phyloP scores from a whole-genome alignment of 805 yeast species.

The Grigorovia yakushimaensis region DNA sequence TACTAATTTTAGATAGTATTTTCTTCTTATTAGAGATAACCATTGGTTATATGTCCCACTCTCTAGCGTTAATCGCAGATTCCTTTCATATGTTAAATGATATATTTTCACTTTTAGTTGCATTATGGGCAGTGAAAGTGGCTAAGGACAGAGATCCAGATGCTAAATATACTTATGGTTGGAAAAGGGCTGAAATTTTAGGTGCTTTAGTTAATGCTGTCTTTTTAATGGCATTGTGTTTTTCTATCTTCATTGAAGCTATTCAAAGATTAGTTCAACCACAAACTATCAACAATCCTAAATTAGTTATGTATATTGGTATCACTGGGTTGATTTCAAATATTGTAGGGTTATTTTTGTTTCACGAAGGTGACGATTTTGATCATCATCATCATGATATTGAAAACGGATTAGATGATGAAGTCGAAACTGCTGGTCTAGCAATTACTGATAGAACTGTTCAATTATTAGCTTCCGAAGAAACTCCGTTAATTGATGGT shows the following conservation, averaged over 20 bases:
- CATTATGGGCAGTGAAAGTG: constrained; percentile 92
- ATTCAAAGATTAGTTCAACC: constrained; percentile 81
- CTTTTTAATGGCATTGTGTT: constrained; percentile 81
- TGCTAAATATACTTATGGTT: constrained; percentile 90
- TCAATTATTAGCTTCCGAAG: constrained; percentile 1
- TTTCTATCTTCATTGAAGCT: constrained; percentile 87
- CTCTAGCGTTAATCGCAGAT: constrained; percentile 90
- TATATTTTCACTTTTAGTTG: constrained; percentile 78
- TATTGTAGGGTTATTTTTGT: constrained; percentile 70
- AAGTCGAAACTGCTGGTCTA: constrained; percentile 4
- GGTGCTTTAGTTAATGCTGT: constrained; percentile 95
- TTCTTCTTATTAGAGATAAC: constrained; percentile 82
- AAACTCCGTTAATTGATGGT: neutral
- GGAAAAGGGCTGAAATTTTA: constrained; percentile 95
- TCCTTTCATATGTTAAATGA: constrained; percentile 97
- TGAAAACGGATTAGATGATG: constrained; percentile 6
- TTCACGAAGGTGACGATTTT: constrained; percentile 50
- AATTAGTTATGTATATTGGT: constrained; percentile 75
- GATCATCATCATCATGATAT: constrained; percentile 36
- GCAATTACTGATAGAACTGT: constrained; percentile 13
- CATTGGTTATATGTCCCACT: constrained; percentile 85
- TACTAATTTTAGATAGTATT: constrained; percentile 64
- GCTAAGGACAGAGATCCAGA: constrained; percentile 76
- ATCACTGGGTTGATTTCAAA: constrained; percentile 74
- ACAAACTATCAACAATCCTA: constrained; percentile 68